These are phyloP conservation scores for Oryza brachyantha DNA, from an alignment of 176 grass and related monocot species.

Conservation along the genomic window DNA sequence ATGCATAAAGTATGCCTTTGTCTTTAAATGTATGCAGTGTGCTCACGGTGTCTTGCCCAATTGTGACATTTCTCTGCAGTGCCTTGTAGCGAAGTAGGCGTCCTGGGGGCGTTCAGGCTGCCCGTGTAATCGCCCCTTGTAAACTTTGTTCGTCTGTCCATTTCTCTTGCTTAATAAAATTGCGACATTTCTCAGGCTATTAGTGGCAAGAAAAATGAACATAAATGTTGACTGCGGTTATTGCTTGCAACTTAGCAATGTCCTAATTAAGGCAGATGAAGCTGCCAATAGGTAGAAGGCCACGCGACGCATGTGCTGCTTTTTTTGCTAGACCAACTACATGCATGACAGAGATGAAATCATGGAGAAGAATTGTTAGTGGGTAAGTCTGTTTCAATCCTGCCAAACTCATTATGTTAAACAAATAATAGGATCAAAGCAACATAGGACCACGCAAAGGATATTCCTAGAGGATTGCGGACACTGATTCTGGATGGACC, in stretches of 20 bases:
- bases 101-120: no score
- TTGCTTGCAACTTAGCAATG: neutral
- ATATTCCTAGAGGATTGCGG: neutral
- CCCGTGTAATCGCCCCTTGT: no score
- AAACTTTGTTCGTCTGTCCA: no score
- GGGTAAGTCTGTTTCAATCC: conserved; percentile 35
- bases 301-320: conserved; percentile 13
- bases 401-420: conserved; percentile 43
- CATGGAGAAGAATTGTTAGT: conserved; percentile 20
- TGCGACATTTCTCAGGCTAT: conserved; percentile 2
- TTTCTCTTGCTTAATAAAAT: no score
- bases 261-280: neutral
- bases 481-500: conserved; percentile 37
- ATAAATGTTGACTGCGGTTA: neutral
- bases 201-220: neutral
- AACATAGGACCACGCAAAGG: conserved; percentile 33
- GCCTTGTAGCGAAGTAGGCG: no score
- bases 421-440: conserved; percentile 42
- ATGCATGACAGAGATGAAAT: conserved; percentile 29
- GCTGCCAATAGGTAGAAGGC: neutral
- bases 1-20: neutral
- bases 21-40: neutral
- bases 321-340: conserved; percentile 31
- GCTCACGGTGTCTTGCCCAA: neutral
- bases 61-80: conserved; percentile 1